These are phyloP conservation scores for Meredithiella fracta DNA, from an alignment of 2,329 filamentous ascomycete species.

Conservation along the genomic window DNA sequence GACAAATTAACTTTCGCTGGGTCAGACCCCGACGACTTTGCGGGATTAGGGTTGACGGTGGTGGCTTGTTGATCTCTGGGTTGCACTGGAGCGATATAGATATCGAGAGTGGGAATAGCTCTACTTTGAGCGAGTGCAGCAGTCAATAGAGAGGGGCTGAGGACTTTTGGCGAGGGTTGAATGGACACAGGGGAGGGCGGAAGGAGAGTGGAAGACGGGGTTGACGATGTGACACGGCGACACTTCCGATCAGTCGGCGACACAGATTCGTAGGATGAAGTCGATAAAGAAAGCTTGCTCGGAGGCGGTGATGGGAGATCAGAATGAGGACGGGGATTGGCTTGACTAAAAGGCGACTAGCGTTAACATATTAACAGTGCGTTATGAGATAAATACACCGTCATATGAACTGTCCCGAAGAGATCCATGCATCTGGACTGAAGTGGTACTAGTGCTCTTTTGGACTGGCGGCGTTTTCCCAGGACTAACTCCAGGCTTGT, in stretches of 20 bases:
- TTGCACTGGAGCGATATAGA: too few relatives aligned
- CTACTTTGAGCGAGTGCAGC: too few relatives aligned
- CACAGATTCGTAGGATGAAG: not conserved
- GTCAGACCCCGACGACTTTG: not conserved
- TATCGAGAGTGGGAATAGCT: too few relatives aligned
- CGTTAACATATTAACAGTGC: not conserved
- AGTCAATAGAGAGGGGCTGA: too few relatives aligned
- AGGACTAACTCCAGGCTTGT: not conserved
- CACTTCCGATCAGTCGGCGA: not conserved
- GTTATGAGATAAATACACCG: not conserved
- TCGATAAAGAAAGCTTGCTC: not conserved
- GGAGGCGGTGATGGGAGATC: not conserved
- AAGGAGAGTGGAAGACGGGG: not conserved
- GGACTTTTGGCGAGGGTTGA: too few relatives aligned
- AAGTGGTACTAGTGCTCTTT: slow-evolving; percentile 1
- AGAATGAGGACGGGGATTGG: not conserved
- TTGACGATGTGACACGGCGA: not conserved
- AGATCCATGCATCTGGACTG: not conserved
- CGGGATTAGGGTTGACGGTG: not conserved
- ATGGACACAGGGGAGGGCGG: too few relatives aligned
- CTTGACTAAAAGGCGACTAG: not conserved
- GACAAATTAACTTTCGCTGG: not conserved
- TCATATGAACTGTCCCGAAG: not conserved
- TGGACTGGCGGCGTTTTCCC: not conserved
- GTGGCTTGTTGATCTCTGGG: too few relatives aligned